Evolutionary conservation across 345 rosid species (phyloP).

Genomic region (Hevea brasiliensis): DNA sequence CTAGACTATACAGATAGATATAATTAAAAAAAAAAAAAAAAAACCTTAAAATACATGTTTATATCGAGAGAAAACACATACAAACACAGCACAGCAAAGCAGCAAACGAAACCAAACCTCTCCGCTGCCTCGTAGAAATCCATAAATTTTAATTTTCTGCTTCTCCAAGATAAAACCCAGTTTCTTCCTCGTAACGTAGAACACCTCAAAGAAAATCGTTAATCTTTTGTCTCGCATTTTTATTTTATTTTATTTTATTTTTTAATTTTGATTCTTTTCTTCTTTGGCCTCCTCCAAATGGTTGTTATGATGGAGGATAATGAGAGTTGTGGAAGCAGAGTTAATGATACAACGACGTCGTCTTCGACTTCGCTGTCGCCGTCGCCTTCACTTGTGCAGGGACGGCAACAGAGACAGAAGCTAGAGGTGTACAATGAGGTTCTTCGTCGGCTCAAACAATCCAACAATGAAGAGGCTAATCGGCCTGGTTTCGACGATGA

Average conservation of each 20-base stretch:
- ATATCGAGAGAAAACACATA: neutral
- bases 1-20: neutral
- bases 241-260: no score
- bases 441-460: conserved; percentile 63
- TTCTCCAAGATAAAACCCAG: no score
- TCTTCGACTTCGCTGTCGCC: conserved; percentile 12
- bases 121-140: neutral
- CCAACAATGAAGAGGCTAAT: conserved; percentile 49
- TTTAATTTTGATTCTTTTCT: no score
- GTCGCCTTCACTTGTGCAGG: conserved; percentile 1
- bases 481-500: conserved; percentile 68
- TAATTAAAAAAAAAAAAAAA: no score
- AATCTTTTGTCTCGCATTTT: neutral
- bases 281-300: neutral
- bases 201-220: neutral
- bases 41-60: no score
- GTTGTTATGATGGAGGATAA: conserved; percentile 53
- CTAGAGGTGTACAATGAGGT: conserved; percentile 67
- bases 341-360: conserved; percentile 33
- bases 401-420: conserved; percentile 63
- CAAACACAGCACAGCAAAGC: neutral
- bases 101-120: neutral
- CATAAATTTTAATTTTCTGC: neutral
- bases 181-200: neutral
- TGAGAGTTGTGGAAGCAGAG: conserved; percentile 69